Evolutionary conservation across 306 rosid species (phyloP), one percentile per base, ranked within the genome.

Genomic region (Dalbergia cochinchinensis): DNA sequence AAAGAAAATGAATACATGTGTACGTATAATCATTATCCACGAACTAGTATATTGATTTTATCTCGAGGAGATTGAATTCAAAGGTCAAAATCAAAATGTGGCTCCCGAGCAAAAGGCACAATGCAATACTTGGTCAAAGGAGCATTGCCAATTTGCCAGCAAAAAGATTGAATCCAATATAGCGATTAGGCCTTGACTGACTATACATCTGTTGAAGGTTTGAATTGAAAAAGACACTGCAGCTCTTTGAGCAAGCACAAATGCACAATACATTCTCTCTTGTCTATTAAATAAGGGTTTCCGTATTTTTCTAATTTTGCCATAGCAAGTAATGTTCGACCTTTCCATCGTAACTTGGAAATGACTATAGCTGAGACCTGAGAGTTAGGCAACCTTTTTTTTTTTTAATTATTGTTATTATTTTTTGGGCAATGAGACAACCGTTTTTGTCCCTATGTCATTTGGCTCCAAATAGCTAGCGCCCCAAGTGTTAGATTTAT

Each of bases 391-490:
- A 9, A 47, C 53, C 53, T 2, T 2, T 47, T 45, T 47, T 47
- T 47, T 13, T 11, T 47, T 11, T 11, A 3, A 47, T 47, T 47
- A 5, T 47, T 10, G 12, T 26, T 26, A 26, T 1, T 26, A 5
- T 13, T 7, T 7, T n/a, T 14, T 53, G 19, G 58, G 19, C 8
- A 14, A 53, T 53, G 19, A 55, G 61, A 55, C 42, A 34, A 35
- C 18, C 26, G 15, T 65, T 65, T 65, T 39, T 65, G 26, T 39
- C 15, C 51, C 13, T 20, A 8, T 15, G 58, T 42, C 67, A 39
- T 78, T 78, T 69, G 63, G 69, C 77, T 45, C 20, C 33, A 59
- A 44, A 33, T 16, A 58, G 77, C 19, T 16, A 58, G 77, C 19
- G 71, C 64, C 54, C 65, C 33, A 61, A 48, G 65, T 45, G 59